A percentile compares a stretch with the other conserved stretches of the same genome.
These are phyloP conservation scores for Novymonas esmeraldas DNA, from an alignment of 208 protist species.

Conservation along the genomic window DNA sequence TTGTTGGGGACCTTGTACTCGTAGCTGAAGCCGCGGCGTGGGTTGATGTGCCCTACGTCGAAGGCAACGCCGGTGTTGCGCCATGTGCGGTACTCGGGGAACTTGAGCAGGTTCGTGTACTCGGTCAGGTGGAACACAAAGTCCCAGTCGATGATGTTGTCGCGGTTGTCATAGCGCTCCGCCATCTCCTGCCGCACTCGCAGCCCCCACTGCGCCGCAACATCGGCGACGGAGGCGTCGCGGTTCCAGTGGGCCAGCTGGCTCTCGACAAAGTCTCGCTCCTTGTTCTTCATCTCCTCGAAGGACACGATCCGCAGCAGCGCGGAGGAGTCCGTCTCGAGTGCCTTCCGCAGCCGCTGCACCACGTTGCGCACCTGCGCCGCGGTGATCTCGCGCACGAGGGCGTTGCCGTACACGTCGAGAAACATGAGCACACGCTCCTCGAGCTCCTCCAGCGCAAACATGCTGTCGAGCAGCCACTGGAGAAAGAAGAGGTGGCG, in stretches of 20 bases:
- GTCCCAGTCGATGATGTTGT: constrained; percentile 94
- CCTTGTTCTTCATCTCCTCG: constrained; percentile 85
- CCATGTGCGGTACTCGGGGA: constrained; percentile 90
- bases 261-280: constrained; percentile 85
- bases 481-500: constrained; percentile 92
- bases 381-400: constrained; percentile 76
- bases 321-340: constrained; percentile 37
- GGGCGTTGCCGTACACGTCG: constrained; percentile 84
- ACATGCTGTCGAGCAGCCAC: constrained; percentile 91
- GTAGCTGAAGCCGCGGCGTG: constrained; percentile 76
- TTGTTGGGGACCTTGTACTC: constrained; percentile 86
- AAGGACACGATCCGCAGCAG: constrained; percentile 56
- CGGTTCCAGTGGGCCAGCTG: constrained; percentile 80
- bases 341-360: constrained; percentile 51
- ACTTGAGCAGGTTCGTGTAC: constrained; percentile 89
- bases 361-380: constrained; percentile 74
- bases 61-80: constrained; percentile 88
- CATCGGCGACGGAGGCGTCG: constrained; percentile 56
- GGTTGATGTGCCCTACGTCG: constrained; percentile 88
- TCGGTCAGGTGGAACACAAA: constrained; percentile 87
- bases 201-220: constrained; percentile 60
- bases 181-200: constrained; percentile 90
- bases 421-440: constrained; percentile 92
- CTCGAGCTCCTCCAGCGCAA: constrained; percentile 84
- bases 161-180: constrained; percentile 91